These are phyloP conservation scores for Trichoderma arundinaceum DNA, from an alignment of 2,329 filamentous ascomycete genomes.

Conservation along the genomic window DNA sequence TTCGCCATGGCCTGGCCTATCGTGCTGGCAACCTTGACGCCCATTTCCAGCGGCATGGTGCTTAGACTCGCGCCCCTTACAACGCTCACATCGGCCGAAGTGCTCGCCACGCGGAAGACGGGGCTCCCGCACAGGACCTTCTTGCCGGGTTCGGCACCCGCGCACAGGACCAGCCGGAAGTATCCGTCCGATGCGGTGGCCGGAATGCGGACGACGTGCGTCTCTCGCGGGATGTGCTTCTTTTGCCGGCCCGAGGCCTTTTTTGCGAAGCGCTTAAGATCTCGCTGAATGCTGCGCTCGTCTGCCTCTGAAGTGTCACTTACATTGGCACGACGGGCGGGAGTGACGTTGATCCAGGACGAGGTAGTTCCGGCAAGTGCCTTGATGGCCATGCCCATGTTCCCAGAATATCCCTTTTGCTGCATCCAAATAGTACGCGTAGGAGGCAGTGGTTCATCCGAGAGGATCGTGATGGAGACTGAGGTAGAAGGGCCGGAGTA, in stretches of 20 bases:
- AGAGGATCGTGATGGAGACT: slow-evolving; percentile 68
- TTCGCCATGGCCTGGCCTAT: slow-evolving; percentile 54
- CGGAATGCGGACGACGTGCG: slow-evolving; percentile 68
- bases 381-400: slow-evolving; percentile 70
- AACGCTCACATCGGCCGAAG: slow-evolving; percentile 64
- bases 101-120: slow-evolving; percentile 71
- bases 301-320: slow-evolving; percentile 60
- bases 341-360: slow-evolving; percentile 73
- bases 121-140: slow-evolving; percentile 69
- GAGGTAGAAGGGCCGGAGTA: slow-evolving; percentile 70
- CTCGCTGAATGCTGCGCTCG: slow-evolving; percentile 71
- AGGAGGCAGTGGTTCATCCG: slow-evolving; percentile 59
- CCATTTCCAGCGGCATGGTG: slow-evolving; percentile 70
- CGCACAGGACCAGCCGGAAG: slow-evolving; percentile 69
- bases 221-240: slow-evolving; percentile 64
- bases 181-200: slow-evolving; percentile 69
- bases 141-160: slow-evolving; percentile 46
- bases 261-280: slow-evolving; percentile 67
- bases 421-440: slow-evolving; percentile 70
- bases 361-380: slow-evolving; percentile 63
- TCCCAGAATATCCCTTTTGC: slow-evolving; percentile 70
- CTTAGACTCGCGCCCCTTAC: slow-evolving; percentile 68
- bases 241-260: slow-evolving; percentile 55
- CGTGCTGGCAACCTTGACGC: slow-evolving; percentile 61
- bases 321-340: slow-evolving; percentile 52